Evolutionary conservation across 495 filamentous ascomycete species (phyloP).

Genomic region (Penicillium coprophilum): DNA sequence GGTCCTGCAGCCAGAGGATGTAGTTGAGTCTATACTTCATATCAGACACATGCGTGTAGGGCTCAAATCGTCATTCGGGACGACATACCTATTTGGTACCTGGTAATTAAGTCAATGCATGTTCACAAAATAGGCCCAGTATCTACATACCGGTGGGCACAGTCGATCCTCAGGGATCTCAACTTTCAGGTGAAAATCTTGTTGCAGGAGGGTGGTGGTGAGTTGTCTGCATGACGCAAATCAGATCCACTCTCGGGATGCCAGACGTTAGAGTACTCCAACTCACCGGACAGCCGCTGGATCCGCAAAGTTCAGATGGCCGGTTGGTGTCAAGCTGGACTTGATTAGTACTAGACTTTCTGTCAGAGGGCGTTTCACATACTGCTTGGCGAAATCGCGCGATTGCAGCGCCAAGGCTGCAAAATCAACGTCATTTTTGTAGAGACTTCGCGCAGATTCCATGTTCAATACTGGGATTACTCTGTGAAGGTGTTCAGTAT

Average conservation of each 20-base stretch:
- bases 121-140: not conserved
- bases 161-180: slow-evolving; percentile 74
- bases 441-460: slow-evolving; percentile 45
- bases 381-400: slow-evolving; percentile 58
- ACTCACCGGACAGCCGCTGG: slow-evolving; percentile 68
- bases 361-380: slow-evolving; percentile 16
- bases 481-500: not conserved
- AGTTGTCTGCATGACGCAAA: slow-evolving; percentile 55
- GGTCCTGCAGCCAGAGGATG: slow-evolving; percentile 81
- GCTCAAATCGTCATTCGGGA: not conserved
- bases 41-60: not conserved
- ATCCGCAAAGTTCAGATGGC: slow-evolving; percentile 77
- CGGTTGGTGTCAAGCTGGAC: slow-evolving; percentile 56
- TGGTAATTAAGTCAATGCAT: slow-evolving; percentile 23
- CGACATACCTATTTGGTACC: slow-evolving; percentile 64
- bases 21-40: slow-evolving; percentile 67
- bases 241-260: not conserved
- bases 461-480: slow-evolving; percentile 15
- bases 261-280: not conserved
- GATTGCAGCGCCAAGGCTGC: slow-evolving; percentile 55
- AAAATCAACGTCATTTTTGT: slow-evolving; percentile 65
- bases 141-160: slow-evolving; percentile 74
- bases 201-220: slow-evolving; percentile 72
- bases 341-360: slow-evolving; percentile 12
- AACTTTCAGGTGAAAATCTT: slow-evolving; percentile 71